Percentiles rank a stretch among this genome's conserved stretches.
These are phyloP conservation scores for Lentinula edodes DNA, from an alignment of 768 basidiomycete genomes.

Conservation along the genomic window DNA sequence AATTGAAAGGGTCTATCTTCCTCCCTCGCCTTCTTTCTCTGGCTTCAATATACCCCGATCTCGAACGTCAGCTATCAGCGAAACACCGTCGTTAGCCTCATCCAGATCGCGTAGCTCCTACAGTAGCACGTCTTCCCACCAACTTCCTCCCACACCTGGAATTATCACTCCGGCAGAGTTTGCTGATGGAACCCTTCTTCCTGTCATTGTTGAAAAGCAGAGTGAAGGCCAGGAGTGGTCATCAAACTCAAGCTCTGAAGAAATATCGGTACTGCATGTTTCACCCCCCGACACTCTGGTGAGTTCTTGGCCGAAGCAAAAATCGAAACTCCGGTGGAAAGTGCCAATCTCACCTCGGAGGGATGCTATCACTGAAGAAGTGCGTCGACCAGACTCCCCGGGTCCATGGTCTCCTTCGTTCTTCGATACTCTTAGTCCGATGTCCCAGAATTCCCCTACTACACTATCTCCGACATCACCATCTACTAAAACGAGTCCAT, in stretches of 20 bases:
- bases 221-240: slow-evolving; percentile 14
- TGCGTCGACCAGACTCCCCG: slow-evolving; percentile 10
- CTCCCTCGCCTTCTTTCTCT: slow-evolving; percentile 12
- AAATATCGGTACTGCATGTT: background rate
- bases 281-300: slow-evolving; percentile 2
- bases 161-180: slow-evolving; percentile 20
- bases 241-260: background rate
- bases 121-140: slow-evolving; percentile 22
- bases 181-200: slow-evolving; percentile 18
- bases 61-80: slow-evolving; percentile 26
- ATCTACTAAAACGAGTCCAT: slow-evolving; percentile 12
- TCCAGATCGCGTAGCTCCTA: slow-evolving; percentile 33
- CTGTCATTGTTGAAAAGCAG: slow-evolving; percentile 33
- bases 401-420: background rate
- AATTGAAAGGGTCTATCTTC: slow-evolving; percentile 17
- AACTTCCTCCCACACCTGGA: slow-evolving; percentile 22
- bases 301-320: slow-evolving; percentile 23
- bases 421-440: background rate
- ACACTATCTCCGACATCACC: slow-evolving; percentile 4
- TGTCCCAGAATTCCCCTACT: background rate
- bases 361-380: slow-evolving; percentile 6
- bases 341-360: background rate
- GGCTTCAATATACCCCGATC: slow-evolving; percentile 26
- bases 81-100: slow-evolving; percentile 45
- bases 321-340: slow-evolving; percentile 9